These are phyloP conservation scores for Kockovaella imperatae DNA, from an alignment of 768 basidiomycete genomes.

Conservation along the genomic window DNA sequence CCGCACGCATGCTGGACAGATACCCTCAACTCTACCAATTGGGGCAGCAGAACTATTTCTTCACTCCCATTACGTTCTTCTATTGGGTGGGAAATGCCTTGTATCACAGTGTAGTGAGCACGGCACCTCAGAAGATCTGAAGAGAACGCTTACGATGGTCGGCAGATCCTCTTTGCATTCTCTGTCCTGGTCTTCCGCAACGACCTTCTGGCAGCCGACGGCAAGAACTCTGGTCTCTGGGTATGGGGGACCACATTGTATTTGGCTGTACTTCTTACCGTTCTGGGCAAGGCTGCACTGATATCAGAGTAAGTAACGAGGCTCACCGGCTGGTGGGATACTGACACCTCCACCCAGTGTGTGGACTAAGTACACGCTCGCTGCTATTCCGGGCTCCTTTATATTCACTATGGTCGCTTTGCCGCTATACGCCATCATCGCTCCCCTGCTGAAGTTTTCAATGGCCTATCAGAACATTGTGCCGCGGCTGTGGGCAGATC, in stretches of 20 bases:
- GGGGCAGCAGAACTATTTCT: slow-evolving; percentile 86
- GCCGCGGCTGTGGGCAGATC: slow-evolving; percentile 77
- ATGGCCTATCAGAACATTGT: slow-evolving; percentile 84
- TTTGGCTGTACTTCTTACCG: slow-evolving; percentile 82
- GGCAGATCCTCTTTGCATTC: slow-evolving; percentile 75
- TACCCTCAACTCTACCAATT: slow-evolving; percentile 94
- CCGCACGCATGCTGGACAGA: slow-evolving; percentile 87
- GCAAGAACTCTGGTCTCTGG: slow-evolving; percentile 89
- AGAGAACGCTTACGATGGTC: too few species aligned
- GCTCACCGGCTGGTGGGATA: not conserved
- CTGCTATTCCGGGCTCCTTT: slow-evolving; percentile 96
- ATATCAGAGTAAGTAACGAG: slow-evolving; percentile 78
- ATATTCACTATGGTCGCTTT: slow-evolving; percentile 92
- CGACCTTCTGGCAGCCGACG: slow-evolving; percentile 70
- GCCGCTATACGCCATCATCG: slow-evolving; percentile 78
- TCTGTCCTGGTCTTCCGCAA: slow-evolving; percentile 89
- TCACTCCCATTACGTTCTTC: slow-evolving; percentile 44
- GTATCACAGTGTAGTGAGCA: slow-evolving; percentile 44
- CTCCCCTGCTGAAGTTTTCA: slow-evolving; percentile 78
- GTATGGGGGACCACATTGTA: slow-evolving; percentile 98
- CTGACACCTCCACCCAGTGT: slow-evolving; percentile 52
- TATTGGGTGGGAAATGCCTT: slow-evolving; percentile 46
- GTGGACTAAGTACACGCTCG: slow-evolving; percentile 99
- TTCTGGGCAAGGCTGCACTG: slow-evolving; percentile 91
- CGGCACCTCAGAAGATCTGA: too few species aligned